phyloP scores from a whole-genome alignment of 495 filamentous ascomycete species.

The Astrothelium macrocarpum region DNA sequence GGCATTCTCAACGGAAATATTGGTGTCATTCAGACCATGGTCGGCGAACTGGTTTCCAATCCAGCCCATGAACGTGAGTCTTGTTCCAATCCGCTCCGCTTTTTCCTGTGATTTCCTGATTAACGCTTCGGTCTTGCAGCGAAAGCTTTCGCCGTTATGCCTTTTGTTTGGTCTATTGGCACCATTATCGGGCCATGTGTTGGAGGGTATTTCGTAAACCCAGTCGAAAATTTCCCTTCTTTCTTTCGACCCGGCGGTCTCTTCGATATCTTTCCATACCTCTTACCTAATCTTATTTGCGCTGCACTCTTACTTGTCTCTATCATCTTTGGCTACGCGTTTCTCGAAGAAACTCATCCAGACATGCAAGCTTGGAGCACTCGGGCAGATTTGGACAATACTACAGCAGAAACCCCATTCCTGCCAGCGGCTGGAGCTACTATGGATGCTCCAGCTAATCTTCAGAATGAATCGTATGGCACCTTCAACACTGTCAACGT shows the following conservation, averaged over 20 bases:
- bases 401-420: slow-evolving; percentile 56
- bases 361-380: slow-evolving; percentile 57
- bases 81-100: slow-evolving; percentile 6
- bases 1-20: slow-evolving; percentile 81
- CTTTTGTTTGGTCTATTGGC: slow-evolving; percentile 79
- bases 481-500: slow-evolving; percentile 55
- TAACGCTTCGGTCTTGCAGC: too few relatives aligned
- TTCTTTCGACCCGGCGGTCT: slow-evolving; percentile 52
- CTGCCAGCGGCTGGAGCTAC: slow-evolving; percentile 62
- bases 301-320: slow-evolving; percentile 60
- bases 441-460: slow-evolving; percentile 57
- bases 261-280: slow-evolving; percentile 71
- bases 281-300: slow-evolving; percentile 73
- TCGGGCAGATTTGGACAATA: slow-evolving; percentile 42
- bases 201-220: slow-evolving; percentile 68
- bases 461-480: slow-evolving; percentile 67
- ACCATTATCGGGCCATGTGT: slow-evolving; percentile 77
- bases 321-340: slow-evolving; percentile 62
- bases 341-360: slow-evolving; percentile 72
- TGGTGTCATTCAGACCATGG: slow-evolving; percentile 88
- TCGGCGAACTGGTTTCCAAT: slow-evolving; percentile 67
- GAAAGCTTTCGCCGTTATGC: slow-evolving; percentile 73
- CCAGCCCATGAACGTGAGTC: slow-evolving; percentile 74
- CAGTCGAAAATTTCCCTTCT: slow-evolving; percentile 56
- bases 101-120: too few relatives aligned